Evolutionary conservation across 176 grass and related monocot genomes (phyloP).

Genomic region (Carex kokanica): DNA sequence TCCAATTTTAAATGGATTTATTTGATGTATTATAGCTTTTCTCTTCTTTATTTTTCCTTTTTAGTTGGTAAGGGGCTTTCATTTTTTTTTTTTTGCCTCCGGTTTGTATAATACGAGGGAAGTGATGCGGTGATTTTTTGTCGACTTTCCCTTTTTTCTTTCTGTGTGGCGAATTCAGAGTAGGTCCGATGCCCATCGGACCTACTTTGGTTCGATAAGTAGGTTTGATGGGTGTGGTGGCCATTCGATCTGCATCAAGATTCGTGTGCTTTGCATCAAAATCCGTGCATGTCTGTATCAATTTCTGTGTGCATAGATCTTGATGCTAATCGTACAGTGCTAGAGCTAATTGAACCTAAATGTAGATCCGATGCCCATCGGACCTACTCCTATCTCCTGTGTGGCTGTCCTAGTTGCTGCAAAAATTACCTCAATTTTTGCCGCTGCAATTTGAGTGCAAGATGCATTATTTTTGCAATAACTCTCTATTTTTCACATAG

Average conservation of each 20-base stretch:
- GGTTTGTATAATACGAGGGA: constrained; percentile 10
- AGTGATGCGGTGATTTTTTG: background rate
- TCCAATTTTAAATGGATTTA: background rate
- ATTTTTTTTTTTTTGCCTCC: background rate
- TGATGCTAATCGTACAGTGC: too few species aligned
- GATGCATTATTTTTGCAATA: background rate
- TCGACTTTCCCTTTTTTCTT: background rate
- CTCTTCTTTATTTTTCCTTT: background rate
- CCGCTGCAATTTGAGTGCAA: background rate
- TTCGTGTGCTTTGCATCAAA: too few species aligned
- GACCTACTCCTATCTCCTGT: too few species aligned
- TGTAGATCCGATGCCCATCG: too few species aligned
- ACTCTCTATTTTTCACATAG: background rate
- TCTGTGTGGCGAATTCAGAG: too few species aligned
- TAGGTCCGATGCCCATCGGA: too few species aligned
- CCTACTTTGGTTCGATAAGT: too few species aligned
- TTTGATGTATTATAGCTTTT: background rate
- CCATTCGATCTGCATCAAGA: too few species aligned
- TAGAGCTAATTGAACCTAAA: too few species aligned
- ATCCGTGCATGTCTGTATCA: too few species aligned
- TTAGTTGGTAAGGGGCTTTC: background rate
- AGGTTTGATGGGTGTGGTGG: too few species aligned
- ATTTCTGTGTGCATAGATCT: too few species aligned
- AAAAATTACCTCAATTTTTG: background rate
- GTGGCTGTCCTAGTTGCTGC: background rate